Conservation (phyloP, 768 basidiomycete species). For the Sporobolomyces phaffii region DNA sequence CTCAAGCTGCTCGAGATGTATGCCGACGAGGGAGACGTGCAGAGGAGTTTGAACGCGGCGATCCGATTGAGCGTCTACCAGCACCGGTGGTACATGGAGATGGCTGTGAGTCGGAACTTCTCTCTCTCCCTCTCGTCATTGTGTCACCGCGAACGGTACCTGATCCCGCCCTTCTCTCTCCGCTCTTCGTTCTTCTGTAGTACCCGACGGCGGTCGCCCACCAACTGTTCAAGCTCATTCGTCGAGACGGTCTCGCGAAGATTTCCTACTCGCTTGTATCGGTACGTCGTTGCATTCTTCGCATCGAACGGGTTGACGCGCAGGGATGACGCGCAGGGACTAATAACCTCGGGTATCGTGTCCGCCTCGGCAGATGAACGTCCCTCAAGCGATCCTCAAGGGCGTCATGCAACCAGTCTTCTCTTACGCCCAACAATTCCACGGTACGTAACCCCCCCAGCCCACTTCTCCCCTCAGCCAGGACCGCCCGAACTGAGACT, state of each 20-base stretch:
- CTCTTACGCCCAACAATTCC: constrained; percentile 35
- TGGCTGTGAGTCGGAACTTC: constrained; percentile 74
- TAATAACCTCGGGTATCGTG: no score
- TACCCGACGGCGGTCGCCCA: constrained; percentile 58
- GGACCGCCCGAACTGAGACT: no score
- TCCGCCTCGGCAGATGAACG: constrained; percentile 34
- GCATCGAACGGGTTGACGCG: not conserved
- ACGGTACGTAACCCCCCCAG: no score
- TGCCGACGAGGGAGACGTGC: constrained; percentile 91
- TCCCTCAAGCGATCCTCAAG: constrained; percentile 36
- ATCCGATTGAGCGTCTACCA: constrained; percentile 91
- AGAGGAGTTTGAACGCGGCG: constrained; percentile 79
- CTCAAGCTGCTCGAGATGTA: constrained; percentile 89
- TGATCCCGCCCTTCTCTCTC: not conserved
- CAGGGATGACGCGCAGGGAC: not conserved
- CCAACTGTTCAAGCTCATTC: constrained; percentile 86
- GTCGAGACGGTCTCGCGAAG: constrained; percentile 87
- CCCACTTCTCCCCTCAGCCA: no score
- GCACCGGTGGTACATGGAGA: constrained; percentile 73
- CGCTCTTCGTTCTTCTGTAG: not conserved
- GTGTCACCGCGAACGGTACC: no score
- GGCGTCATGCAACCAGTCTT: constrained; percentile 37
- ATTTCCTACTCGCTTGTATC: constrained; percentile 87
- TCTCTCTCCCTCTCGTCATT: no score
- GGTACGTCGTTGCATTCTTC: not conserved